These are phyloP conservation scores for Trichoderma parareesei DNA, from an alignment of 495 filamentous ascomycete species.

Conservation along the genomic window DNA sequence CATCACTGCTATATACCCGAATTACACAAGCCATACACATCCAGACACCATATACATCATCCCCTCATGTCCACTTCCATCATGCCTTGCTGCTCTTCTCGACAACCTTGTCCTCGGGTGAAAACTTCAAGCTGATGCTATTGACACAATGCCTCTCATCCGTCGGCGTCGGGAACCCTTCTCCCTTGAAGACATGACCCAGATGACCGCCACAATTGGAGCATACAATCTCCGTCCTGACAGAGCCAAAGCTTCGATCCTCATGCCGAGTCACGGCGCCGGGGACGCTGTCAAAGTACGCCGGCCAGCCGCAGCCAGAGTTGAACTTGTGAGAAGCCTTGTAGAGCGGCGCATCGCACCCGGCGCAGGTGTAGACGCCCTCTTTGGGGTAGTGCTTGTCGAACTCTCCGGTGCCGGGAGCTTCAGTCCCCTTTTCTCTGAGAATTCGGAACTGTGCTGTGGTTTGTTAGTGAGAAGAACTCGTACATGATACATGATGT, in stretches of 20 bases:
- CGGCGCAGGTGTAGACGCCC: slow-evolving; percentile 80
- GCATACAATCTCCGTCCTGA: slow-evolving; percentile 87
- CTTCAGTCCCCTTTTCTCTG: slow-evolving; percentile 84
- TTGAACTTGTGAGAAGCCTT: slow-evolving; percentile 87
- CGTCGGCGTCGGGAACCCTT: slow-evolving; percentile 82
- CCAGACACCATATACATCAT: background rate
- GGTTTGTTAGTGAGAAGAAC: slow-evolving; percentile 14
- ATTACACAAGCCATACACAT: background rate
- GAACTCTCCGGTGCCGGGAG: slow-evolving; percentile 69
- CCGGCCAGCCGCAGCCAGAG: slow-evolving; percentile 94
- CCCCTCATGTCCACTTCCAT: no score
- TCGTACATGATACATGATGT: background rate
- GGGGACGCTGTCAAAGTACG: slow-evolving; percentile 89
- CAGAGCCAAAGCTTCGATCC: slow-evolving; percentile 73
- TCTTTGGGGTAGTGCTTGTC: slow-evolving; percentile 69
- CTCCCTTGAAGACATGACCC: slow-evolving; percentile 96
- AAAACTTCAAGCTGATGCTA: slow-evolving; percentile 82
- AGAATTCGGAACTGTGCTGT: slow-evolving; percentile 91
- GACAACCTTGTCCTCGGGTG: slow-evolving; percentile 43
- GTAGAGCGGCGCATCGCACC: slow-evolving; percentile 82
- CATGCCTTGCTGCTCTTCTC: slow-evolving; percentile 10
- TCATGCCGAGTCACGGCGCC: slow-evolving; percentile 76
- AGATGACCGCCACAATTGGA: slow-evolving; percentile 90
- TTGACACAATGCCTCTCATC: slow-evolving; percentile 98
- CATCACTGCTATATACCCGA: background rate